Percentiles rank a stretch among this genome's conserved stretches.
Evolutionary conservation across 2,329 filamentous ascomycete species (phyloP).

Genomic region (Phyllosticta citribraziliensis): DNA sequence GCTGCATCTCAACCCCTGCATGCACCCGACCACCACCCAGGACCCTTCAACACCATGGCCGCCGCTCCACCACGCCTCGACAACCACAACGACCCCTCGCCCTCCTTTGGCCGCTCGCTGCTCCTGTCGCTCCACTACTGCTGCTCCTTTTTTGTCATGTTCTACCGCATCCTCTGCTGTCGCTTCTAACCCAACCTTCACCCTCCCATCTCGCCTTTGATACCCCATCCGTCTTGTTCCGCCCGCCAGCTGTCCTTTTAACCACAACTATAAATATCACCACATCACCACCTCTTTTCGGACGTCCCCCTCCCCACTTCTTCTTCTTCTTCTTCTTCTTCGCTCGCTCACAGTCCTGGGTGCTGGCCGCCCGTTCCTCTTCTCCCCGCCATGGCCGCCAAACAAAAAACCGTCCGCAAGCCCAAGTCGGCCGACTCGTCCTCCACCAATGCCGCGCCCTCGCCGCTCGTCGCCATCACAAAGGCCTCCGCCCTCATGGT

Average conservation of each 20-base stretch:
- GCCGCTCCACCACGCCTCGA: background rate
- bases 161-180: constrained; percentile 11
- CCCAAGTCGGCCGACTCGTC: background rate
- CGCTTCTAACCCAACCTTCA: background rate
- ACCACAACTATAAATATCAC: background rate
- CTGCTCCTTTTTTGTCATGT: constrained; percentile 6
- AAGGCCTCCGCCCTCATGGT: constrained; percentile 36
- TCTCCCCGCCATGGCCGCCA: background rate
- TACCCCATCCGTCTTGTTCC: constrained; percentile 5
- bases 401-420: background rate
- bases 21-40: background rate
- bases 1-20: background rate
- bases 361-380: background rate
- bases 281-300: background rate
- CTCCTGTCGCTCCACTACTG: background rate
- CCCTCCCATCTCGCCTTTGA: background rate
- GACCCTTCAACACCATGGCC: background rate
- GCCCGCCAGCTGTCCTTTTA: background rate
- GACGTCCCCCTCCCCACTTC: background rate
- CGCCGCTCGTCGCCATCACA: constrained; percentile 15
- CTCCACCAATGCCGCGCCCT: background rate
- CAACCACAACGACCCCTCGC: background rate
- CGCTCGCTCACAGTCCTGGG: background rate
- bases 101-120: background rate
- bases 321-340: background rate